Evolutionary conservation across 148 eudicot genomes (phyloP).

Genomic region (Fagopyrum esculentum): DNA sequence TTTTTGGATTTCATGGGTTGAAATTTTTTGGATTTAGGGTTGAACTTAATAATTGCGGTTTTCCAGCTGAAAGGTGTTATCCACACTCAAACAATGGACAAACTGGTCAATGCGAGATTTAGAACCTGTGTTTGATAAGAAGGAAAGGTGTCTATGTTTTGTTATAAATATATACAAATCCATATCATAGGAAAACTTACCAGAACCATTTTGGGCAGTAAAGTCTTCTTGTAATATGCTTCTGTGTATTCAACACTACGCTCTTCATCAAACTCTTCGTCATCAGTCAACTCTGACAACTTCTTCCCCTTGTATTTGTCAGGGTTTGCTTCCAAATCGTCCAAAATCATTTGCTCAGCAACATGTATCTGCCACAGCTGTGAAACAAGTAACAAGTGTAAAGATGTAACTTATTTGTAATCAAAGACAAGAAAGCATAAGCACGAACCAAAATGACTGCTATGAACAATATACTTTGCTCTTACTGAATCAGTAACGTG

Average conservation of each 20-base stretch:
- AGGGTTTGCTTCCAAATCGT: constrained; percentile 84
- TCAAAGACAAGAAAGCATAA: background rate
- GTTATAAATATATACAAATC: background rate
- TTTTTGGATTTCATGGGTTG: no score
- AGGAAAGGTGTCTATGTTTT: background rate
- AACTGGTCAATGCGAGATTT: no score
- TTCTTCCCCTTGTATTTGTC: constrained; percentile 69
- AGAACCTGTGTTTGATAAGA: no score
- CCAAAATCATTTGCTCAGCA: constrained; percentile 94
- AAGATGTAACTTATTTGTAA: constrained; percentile 5
- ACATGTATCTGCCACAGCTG: constrained; percentile 94
- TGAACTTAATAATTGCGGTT: no score
- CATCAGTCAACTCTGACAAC: constrained; percentile 71
- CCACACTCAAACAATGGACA: constrained; percentile 33
- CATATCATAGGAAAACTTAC: constrained; percentile 32
- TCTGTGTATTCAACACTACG: constrained; percentile 54
- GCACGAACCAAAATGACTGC: background rate
- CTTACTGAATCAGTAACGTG: background rate
- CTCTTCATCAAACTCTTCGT: constrained; percentile 75
- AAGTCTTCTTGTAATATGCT: constrained; percentile 46
- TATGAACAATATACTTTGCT: background rate
- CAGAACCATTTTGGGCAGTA: constrained; percentile 49
- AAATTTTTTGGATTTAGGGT: no score
- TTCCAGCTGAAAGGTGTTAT: no score
- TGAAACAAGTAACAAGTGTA: constrained; percentile 17